Conservation (phyloP, 2,329 filamentous ascomycete species). For the Penicillium hordei region DNA sequence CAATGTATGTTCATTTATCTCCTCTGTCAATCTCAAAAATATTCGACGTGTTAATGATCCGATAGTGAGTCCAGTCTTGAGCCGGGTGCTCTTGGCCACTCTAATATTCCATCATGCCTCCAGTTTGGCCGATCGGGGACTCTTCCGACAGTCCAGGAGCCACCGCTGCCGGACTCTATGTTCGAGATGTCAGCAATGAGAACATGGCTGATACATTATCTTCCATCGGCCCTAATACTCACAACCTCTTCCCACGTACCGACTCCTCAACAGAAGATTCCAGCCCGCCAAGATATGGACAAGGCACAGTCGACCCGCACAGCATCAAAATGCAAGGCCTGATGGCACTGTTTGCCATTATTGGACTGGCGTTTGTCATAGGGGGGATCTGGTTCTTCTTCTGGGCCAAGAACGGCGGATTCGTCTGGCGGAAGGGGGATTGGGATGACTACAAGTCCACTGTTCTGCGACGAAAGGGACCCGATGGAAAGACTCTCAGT, state of each 20-base stretch:
- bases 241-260: conserved; percentile 31
- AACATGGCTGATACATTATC: conserved; percentile 16
- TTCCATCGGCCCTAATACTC: conserved; percentile 27
- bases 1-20: conserved; percentile 12
- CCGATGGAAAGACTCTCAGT: conserved; percentile 81
- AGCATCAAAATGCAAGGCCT: conserved; percentile 60
- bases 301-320: conserved; percentile 42
- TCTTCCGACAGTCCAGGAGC: conserved; percentile 25
- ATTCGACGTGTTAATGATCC: conserved; percentile 11
- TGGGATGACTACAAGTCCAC: conserved; percentile 99
- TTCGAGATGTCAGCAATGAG: conserved; percentile 10
- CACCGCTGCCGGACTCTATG: conserved; percentile 17
- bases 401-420: conserved; percentile 95
- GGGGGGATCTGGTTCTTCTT: conserved; percentile 96
- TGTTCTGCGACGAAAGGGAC: conserved; percentile 81
- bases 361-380: conserved; percentile 73
- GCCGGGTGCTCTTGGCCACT: conserved; percentile 38
- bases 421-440: conserved; percentile 78
- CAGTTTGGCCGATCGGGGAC: conserved; percentile 26
- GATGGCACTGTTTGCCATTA: conserved; percentile 80
- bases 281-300: conserved; percentile 25
- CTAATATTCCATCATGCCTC: conserved; percentile 31
- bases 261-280: conserved; percentile 21
- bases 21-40: background rate
- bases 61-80: conserved; percentile 33